Evolutionary conservation across 176 grass and related monocot species (phyloP), one percentile per base, ranked within the genome.

Genomic region (Carex cristatella): DNA sequence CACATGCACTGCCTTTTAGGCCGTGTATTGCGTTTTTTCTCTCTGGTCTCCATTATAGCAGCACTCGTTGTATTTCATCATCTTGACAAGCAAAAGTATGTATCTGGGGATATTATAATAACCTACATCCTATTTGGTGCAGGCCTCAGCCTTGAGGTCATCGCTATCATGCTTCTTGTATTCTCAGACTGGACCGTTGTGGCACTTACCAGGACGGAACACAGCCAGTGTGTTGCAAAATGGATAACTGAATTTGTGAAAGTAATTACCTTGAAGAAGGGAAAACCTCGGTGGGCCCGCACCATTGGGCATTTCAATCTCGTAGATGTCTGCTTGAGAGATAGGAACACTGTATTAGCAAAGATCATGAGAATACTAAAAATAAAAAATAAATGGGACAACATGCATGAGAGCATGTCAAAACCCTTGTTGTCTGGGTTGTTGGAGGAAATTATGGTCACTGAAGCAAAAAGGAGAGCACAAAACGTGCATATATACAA

Each of bases 61-160:
- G 3, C 80, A 42, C 83, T 81, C 10, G 15, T 67, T 3, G 61
- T 87, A 15, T 90, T 90, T 48, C 23, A 14, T 13, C 14, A 79
- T 11, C 59, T 6, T 27, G 27, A 80, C 60, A 89, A 86, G 68
- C 4, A 23, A 4, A 18, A 28, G 23, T 81, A 82, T 48, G 67
- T 2, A 1, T 49, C 0, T 5, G 5, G 66, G 3, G 90, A 94
- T 67, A n/a, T 81, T 5, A 38, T 4, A 79, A 86, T 92, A 82
- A 92, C 91, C 4, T 95, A 92, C 58, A 58, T 85, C 32, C 72
- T 95, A 7, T 62, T 95, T 0, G 42, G 85, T 3, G 91, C 82
- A 1, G 89, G 84, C 33, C 61, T 95, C 19, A 0, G 55, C 48
- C 90, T 12, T 14, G 8, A 23, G 14, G 35, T 0, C 64, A 44